These are phyloP conservation scores for Cystofilobasidium ferigula DNA, from an alignment of 768 basidiomycete species.

Conservation along the genomic window DNA sequence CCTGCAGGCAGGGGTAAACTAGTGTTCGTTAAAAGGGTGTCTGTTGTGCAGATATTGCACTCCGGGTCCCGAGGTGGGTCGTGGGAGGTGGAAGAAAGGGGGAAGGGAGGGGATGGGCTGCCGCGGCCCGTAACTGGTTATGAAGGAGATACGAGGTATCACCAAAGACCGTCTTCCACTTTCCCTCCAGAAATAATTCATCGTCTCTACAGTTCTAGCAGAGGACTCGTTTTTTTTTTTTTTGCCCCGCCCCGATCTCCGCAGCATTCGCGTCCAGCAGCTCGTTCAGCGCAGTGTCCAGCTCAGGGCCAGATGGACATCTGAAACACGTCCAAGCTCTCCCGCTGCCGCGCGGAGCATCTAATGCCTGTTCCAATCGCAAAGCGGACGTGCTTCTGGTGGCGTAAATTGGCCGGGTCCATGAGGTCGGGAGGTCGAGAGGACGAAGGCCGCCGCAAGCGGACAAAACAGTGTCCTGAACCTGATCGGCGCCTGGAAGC, in stretches of 20 bases:
- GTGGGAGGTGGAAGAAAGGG: not conserved
- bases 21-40: too few species aligned
- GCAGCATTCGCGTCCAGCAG: not conserved
- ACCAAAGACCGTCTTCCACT: too few species aligned
- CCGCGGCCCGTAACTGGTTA: too few species aligned
- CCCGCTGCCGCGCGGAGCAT: slow-evolving; percentile 55
- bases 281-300: not conserved
- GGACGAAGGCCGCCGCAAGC: slow-evolving; percentile 55
- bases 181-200: too few species aligned
- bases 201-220: too few species aligned
- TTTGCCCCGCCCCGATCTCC: not conserved
- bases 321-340: slow-evolving; percentile 9
- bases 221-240: not conserved
- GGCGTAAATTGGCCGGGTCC: slow-evolving; percentile 57
- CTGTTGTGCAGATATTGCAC: too few species aligned
- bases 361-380: slow-evolving; percentile 55
- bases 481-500: slow-evolving; percentile 61
- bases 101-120: too few species aligned
- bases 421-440: too few species aligned
- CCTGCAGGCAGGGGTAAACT: slow-evolving; percentile 37
- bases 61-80: too few species aligned
- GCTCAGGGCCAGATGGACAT: slow-evolving; percentile 16
- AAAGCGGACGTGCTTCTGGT: slow-evolving; percentile 51
- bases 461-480: slow-evolving; percentile 59
- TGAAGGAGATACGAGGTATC: too few species aligned